phyloP scores from a whole-genome alignment of 2,329 filamentous ascomycete genomes.

The Fusarium duplospermum region DNA sequence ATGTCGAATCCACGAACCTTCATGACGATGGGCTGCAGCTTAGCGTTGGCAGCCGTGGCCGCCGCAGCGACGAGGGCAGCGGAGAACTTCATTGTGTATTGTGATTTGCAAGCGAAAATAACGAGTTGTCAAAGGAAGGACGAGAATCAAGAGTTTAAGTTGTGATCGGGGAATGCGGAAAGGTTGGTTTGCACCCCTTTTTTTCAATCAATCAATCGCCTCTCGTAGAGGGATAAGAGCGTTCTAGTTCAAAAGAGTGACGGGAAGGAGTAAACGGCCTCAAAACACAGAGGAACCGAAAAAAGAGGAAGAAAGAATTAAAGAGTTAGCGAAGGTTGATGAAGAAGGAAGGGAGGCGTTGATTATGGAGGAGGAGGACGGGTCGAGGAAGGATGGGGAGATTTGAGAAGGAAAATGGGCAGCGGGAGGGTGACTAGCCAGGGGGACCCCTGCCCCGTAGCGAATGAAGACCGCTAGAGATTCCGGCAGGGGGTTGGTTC shows the following conservation, averaged over 20 bases:
- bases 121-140: slow-evolving; percentile 33
- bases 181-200: slow-evolving; percentile 17
- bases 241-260: slow-evolving; percentile 44
- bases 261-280: slow-evolving; percentile 45
- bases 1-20: slow-evolving; percentile 64
- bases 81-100: slow-evolving; percentile 50
- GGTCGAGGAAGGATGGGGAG: slow-evolving; percentile 30
- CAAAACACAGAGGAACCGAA: slow-evolving; percentile 39
- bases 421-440: slow-evolving; percentile 20
- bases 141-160: slow-evolving; percentile 25
- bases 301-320: slow-evolving; percentile 40
- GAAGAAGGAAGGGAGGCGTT: slow-evolving; percentile 28
- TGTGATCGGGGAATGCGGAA: slow-evolving; percentile 9
- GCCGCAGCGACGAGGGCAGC: slow-evolving; percentile 56
- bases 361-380: slow-evolving; percentile 18
- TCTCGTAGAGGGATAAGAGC: slow-evolving; percentile 13
- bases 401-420: slow-evolving; percentile 37
- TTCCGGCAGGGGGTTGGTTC: slow-evolving; percentile 29
- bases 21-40: slow-evolving; percentile 71
- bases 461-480: slow-evolving; percentile 30
- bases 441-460: slow-evolving; percentile 25
- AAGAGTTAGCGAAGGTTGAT: slow-evolving; percentile 42
- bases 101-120: slow-evolving; percentile 23
- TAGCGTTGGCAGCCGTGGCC: slow-evolving; percentile 53
- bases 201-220: neutral